Conservation (phyloP, 805 yeast genomes). For the Candida alai region DNA sequence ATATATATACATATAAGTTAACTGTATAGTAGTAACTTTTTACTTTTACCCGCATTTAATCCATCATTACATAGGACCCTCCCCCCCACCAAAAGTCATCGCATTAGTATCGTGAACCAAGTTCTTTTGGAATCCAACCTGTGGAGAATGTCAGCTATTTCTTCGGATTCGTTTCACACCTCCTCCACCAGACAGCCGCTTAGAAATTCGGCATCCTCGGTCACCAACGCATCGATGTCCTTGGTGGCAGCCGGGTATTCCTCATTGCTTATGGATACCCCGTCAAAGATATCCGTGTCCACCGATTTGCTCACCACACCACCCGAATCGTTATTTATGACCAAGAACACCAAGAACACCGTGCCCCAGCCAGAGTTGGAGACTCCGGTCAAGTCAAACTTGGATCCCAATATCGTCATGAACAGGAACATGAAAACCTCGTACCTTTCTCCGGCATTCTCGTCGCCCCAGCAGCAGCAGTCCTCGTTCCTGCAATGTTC, state of each 20-base stretch:
- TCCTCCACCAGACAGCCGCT: too few species aligned
- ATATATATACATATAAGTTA: too few species aligned
- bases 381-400: slow-evolving; percentile 8
- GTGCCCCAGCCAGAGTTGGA: slow-evolving; percentile 1
- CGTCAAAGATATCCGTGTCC: slow-evolving; percentile 6
- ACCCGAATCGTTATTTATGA: slow-evolving; percentile 6
- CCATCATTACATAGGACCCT: too few species aligned
- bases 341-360: background rate
- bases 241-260: too few species aligned
- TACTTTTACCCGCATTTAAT: too few species aligned
- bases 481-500: slow-evolving; percentile 1
- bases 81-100: too few species aligned
- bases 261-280: slow-evolving; percentile 6
- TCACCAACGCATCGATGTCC: slow-evolving; percentile 1
- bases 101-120: too few species aligned
- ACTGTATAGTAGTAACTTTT: too few species aligned
- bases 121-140: too few species aligned
- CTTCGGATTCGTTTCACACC: too few species aligned
- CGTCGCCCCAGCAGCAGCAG: slow-evolving; percentile 44
- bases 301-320: slow-evolving; percentile 7
- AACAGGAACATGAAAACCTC: slow-evolving; percentile 5
- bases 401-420: slow-evolving; percentile 8
- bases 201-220: too few species aligned
- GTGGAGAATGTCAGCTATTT: too few species aligned
- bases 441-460: slow-evolving; percentile 37